A percentile compares a stretch with the other conserved stretches of the same genome.
Conservation (phyloP, 2,329 filamentous ascomycete species). For the Colletotrichum kahawae region DNA sequence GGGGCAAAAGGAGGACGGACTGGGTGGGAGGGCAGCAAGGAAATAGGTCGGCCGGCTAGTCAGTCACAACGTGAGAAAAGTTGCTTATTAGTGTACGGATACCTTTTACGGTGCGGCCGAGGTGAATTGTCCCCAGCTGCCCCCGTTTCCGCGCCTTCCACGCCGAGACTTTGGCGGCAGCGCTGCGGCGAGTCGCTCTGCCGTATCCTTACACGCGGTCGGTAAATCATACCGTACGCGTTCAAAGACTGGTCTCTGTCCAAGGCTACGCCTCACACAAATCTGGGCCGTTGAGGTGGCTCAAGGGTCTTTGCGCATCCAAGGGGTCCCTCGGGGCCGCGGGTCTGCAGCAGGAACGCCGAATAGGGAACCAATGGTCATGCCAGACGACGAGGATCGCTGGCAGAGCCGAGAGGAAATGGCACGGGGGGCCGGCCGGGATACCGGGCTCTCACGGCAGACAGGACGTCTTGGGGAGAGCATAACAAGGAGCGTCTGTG, state of each 20-base stretch:
- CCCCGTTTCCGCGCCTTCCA: not conserved
- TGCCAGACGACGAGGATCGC: not conserved
- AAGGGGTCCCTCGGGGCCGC: not conserved
- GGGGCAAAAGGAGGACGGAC: not conserved
- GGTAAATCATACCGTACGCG: not conserved
- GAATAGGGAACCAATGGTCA: not conserved
- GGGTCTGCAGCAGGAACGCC: not conserved
- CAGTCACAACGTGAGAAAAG: not conserved
- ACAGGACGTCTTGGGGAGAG: not conserved
- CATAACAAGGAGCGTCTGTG: not conserved
- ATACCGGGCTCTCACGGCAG: slow-evolving; percentile 9
- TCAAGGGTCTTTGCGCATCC: not conserved
- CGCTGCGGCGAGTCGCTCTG: not conserved
- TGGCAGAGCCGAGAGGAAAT: not conserved
- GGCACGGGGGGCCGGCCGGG: slow-evolving; percentile 1
- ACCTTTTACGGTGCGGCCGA: not conserved
- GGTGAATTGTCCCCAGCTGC: not conserved
- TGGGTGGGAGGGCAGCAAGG: slow-evolving; percentile 5
- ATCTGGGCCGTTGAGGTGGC: not conserved
- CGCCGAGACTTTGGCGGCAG: not conserved
- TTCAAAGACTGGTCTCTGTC: not conserved
- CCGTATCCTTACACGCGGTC: not conserved
- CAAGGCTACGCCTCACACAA: not conserved
- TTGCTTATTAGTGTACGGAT: not conserved
- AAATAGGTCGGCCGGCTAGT: not conserved